phyloP scores from a whole-genome alignment of 805 yeast species.

The Hanseniaspora clermontiae region DNA sequence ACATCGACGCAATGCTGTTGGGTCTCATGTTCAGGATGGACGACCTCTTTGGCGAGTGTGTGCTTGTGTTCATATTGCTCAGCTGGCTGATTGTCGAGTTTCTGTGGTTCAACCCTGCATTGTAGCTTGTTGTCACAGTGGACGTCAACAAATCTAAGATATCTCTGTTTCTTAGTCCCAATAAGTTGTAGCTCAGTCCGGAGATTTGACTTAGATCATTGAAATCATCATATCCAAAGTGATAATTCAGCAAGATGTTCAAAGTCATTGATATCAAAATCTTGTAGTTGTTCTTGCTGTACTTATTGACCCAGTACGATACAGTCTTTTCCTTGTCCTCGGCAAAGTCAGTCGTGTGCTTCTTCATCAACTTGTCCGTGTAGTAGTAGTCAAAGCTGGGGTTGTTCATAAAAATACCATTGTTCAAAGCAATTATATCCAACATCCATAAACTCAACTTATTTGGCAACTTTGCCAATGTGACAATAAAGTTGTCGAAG shows the following conservation, averaged over 20 bases:
- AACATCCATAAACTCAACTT: slow-evolving; percentile 26
- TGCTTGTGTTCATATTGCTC: background rate
- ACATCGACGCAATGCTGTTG: background rate
- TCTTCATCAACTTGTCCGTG: background rate
- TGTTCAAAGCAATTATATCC: slow-evolving; percentile 26
- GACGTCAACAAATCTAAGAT: background rate
- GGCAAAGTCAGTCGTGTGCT: slow-evolving; percentile 27
- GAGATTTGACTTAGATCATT: slow-evolving; percentile 18
- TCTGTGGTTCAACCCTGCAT: background rate
- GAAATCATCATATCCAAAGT: slow-evolving; percentile 37
- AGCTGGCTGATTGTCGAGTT: background rate
- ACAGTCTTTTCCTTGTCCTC: slow-evolving; percentile 21
- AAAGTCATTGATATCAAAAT: slow-evolving; percentile 30
- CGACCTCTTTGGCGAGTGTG: background rate
- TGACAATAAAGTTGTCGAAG: slow-evolving; percentile 26
- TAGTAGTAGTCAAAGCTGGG: slow-evolving; percentile 1
- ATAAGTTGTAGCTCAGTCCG: slow-evolving; percentile 3
- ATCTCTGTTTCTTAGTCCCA: slow-evolving; percentile 2
- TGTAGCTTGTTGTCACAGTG: background rate
- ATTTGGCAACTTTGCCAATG: slow-evolving; percentile 26
- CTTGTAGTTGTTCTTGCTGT: slow-evolving; percentile 32
- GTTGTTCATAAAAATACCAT: slow-evolving; percentile 15
- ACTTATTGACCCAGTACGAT: slow-evolving; percentile 26
- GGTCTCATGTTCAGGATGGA: background rate
- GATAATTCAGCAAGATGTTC: slow-evolving; percentile 36